phyloP scores from a whole-genome alignment of 1,284 basidiomycete species.

The Ustilago shanxiensis region DNA sequence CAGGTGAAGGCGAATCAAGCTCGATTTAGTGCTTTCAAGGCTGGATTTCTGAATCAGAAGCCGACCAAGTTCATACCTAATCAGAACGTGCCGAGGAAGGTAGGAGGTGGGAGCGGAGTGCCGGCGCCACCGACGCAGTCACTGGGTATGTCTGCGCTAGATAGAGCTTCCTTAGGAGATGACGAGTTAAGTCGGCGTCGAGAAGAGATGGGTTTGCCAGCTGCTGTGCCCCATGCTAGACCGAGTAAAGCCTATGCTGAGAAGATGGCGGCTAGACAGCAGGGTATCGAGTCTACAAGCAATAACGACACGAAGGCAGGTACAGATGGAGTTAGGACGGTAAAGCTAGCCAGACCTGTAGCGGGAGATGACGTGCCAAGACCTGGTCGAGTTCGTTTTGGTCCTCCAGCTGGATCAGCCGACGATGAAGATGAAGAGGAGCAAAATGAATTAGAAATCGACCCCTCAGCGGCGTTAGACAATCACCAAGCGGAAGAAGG shows the following conservation, averaged over 20 bases:
- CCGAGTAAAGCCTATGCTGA: conserved; percentile 67
- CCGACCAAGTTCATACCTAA: conserved; percentile 39
- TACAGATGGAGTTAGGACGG: conserved; percentile 6
- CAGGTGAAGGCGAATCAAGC: conserved; percentile 20
- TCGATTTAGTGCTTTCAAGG: conserved; percentile 61
- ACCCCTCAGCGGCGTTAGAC: conserved; percentile 77
- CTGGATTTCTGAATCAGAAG: conserved; percentile 55
- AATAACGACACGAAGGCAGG: conserved; percentile 10
- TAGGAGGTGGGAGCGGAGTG: background rate
- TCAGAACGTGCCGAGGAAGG: conserved; percentile 8
- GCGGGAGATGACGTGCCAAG: conserved; percentile 42
- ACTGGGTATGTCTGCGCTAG: conserved; percentile 62
- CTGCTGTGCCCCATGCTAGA: conserved; percentile 64
- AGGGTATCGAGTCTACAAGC: conserved; percentile 1
- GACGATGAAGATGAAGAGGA: conserved; percentile 29
- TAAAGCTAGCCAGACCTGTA: conserved; percentile 36
- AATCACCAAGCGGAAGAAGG: conserved; percentile 73
- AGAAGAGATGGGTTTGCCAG: conserved; percentile 53
- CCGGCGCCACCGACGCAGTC: conserved; percentile 47
- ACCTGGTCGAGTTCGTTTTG: conserved; percentile 50
- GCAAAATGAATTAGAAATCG: conserved; percentile 24
- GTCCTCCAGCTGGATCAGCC: conserved; percentile 16
- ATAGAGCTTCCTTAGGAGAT: conserved; percentile 55
- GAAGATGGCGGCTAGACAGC: conserved; percentile 47
- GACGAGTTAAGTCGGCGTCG: conserved; percentile 44